Percentiles rank a stretch among this genome's conserved stretches.
phyloP scores from a whole-genome alignment of 805 yeast species.

The Monosporozyma unispora region DNA sequence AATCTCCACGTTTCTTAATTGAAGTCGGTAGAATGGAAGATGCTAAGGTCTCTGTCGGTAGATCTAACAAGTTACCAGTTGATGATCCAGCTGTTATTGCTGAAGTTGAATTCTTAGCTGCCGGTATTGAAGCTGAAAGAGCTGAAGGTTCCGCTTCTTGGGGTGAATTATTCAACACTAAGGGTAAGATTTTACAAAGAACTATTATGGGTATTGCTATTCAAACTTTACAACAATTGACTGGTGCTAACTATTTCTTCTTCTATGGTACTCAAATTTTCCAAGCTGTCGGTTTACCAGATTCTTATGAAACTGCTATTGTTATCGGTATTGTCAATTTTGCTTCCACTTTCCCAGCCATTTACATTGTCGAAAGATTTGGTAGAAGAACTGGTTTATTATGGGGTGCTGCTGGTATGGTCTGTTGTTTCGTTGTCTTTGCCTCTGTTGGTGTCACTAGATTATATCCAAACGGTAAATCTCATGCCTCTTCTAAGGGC shows the following conservation, averaged over 20 bases:
- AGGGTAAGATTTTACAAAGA: constrained; percentile 49
- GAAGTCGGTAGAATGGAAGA: constrained; percentile 49
- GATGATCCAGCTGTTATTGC: constrained; percentile 48
- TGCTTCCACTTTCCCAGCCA: constrained; percentile 48
- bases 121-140: constrained; percentile 51
- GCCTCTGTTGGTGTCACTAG: constrained; percentile 53
- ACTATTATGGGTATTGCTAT: constrained; percentile 43
- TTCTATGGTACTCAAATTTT: constrained; percentile 58
- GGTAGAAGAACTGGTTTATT: constrained; percentile 44
- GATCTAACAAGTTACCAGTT: constrained; percentile 44
- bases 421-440: constrained; percentile 39
- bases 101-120: constrained; percentile 39
- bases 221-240: constrained; percentile 54
- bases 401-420: constrained; percentile 43
- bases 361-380: constrained; percentile 43
- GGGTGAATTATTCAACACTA: constrained; percentile 55
- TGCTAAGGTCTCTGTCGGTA: constrained; percentile 52
- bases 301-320: constrained; percentile 52
- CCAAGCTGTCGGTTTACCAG: constrained; percentile 51
- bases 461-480: constrained; percentile 26
- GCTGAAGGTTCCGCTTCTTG: constrained; percentile 59
- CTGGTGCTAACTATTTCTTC: constrained; percentile 57
- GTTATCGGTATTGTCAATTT: constrained; percentile 51
- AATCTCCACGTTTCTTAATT: constrained; percentile 61
- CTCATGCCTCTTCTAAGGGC: constrained; percentile 40